phyloP scores from a whole-genome alignment of 768 basidiomycete genomes.

The Phlegmacium glaucopus region DNA sequence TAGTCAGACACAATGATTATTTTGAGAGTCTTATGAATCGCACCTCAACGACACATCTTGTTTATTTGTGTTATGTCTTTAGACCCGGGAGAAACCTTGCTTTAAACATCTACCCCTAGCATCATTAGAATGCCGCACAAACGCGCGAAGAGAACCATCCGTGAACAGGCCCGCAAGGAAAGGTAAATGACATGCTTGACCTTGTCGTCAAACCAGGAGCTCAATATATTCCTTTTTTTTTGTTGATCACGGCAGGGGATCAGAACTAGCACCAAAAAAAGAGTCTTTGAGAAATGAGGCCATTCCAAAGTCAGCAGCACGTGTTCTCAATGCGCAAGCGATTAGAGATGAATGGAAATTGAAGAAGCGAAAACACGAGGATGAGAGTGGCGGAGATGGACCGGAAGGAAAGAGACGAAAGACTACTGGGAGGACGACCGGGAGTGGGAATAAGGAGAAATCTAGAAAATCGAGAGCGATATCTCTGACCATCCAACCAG shows the following conservation, averaged over 20 bases:
- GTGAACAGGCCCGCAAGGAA: slow-evolving; percentile 39
- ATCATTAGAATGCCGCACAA: slow-evolving; percentile 57
- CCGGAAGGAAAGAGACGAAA: slow-evolving; percentile 32
- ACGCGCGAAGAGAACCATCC: slow-evolving; percentile 49
- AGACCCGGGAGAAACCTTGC: too few relatives aligned
- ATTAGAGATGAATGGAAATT: slow-evolving; percentile 53
- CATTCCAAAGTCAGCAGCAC: slow-evolving; percentile 65
- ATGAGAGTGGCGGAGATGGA: slow-evolving; percentile 8
- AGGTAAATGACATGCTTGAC: slow-evolving; percentile 32
- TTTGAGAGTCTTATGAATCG: too few relatives aligned
- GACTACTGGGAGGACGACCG: slow-evolving; percentile 12
- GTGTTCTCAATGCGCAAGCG: slow-evolving; percentile 60
- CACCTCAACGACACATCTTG: too few relatives aligned
- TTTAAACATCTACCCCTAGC: too few relatives aligned
- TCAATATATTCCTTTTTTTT: not conserved
- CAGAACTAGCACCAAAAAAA: slow-evolving; percentile 47
- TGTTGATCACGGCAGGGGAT: slow-evolving; percentile 33
- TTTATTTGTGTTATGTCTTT: too few relatives aligned
- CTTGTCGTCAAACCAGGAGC: not conserved
- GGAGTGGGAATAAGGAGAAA: slow-evolving; percentile 18
- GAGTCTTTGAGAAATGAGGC: slow-evolving; percentile 46
- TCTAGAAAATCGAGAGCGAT: slow-evolving; percentile 15
- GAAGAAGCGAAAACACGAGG: slow-evolving; percentile 43
- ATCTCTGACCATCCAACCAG: slow-evolving; percentile 49
- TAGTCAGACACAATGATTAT: too few relatives aligned